These are phyloP conservation scores for Verticillium klebahnii DNA, from an alignment of 2,329 filamentous ascomycete species.

Conservation along the genomic window DNA sequence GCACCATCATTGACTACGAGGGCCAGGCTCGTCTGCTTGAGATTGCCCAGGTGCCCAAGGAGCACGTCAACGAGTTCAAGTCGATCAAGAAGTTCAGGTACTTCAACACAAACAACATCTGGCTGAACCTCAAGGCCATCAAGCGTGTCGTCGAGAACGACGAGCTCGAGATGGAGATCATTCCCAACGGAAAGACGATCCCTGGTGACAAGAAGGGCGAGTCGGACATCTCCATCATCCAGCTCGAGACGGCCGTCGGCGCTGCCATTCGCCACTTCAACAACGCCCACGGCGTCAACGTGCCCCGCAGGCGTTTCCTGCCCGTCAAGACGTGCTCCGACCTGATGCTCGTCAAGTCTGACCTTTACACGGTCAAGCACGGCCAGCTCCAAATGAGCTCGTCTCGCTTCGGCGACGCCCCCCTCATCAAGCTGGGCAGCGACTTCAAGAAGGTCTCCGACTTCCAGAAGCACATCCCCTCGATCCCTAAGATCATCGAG, in stretches of 20 bases:
- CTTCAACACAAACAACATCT: constrained; percentile 99
- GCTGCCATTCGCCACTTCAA: constrained; percentile 98
- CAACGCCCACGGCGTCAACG: constrained; percentile 98
- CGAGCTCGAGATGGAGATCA: constrained; percentile 99
- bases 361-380: constrained; percentile 97
- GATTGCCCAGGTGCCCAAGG: constrained; percentile 98
- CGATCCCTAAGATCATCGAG: constrained; percentile 87
- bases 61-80: constrained; percentile 99
- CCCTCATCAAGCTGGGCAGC: constrained; percentile 95
- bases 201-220: constrained; percentile 99
- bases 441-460: constrained; percentile 99
- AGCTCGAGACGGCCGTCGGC: constrained; percentile 97
- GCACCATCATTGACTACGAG: constrained; percentile 99
- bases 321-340: constrained; percentile 99
- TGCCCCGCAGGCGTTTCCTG: constrained; percentile 94
- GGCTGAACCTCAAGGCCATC: constrained; percentile 96
- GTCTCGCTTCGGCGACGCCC: constrained; percentile 91
- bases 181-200: constrained; percentile 98
- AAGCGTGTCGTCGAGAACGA: constrained; percentile 99
- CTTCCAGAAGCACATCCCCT: constrained; percentile 83
- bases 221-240: constrained; percentile 93
- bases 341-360: constrained; percentile 98
- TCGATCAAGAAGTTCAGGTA: constrained; percentile 99
- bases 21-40: constrained; percentile 94
- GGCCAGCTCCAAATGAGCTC: constrained; percentile 96